Evolutionary conservation across 1,284 basidiomycete species (phyloP).

Genomic region (Ustilago shanxiensis): DNA sequence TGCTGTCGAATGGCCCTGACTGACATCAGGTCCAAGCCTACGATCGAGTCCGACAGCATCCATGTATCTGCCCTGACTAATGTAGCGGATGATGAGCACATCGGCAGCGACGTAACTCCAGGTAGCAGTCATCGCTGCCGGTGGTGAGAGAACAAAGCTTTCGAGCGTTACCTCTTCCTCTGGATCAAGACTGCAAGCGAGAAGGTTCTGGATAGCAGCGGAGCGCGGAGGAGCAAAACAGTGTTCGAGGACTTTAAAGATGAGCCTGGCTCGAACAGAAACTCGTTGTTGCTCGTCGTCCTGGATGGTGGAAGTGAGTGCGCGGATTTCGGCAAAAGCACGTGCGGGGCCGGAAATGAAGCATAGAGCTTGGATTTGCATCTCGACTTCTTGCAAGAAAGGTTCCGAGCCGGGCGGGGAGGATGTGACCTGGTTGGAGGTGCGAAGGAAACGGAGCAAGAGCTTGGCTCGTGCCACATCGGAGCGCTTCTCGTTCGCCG

Average conservation of each 20-base stretch:
- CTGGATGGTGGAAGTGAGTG: constrained; percentile 29
- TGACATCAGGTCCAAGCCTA: constrained; percentile 50
- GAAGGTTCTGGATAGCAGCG: constrained; percentile 53
- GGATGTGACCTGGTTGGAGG: constrained; percentile 38
- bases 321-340: constrained; percentile 39
- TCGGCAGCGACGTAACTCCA: constrained; percentile 58
- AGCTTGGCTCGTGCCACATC: constrained; percentile 42
- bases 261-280: constrained; percentile 40
- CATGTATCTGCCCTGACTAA: constrained; percentile 60
- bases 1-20: constrained; percentile 39
- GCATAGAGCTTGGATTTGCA: constrained; percentile 47
- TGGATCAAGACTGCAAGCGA: constrained; percentile 45
- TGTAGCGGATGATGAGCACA: constrained; percentile 57
- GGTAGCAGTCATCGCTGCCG: constrained; percentile 46
- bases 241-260: constrained; percentile 47
- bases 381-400: constrained; percentile 42
- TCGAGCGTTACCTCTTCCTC: constrained; percentile 50
- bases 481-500: constrained; percentile 17
- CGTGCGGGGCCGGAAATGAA: constrained; percentile 43
- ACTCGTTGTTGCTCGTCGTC: constrained; percentile 43
- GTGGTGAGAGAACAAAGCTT: constrained; percentile 45
- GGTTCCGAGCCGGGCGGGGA: constrained; percentile 34
- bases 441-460: constrained; percentile 49
- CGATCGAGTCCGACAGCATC: constrained; percentile 62
- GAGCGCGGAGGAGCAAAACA: constrained; percentile 58